Percentiles rank a stretch among this genome's conserved stretches.
Evolutionary conservation across 352 stramenopile species (phyloP).

Genomic region (Globisporangium cylindrosporum): DNA sequence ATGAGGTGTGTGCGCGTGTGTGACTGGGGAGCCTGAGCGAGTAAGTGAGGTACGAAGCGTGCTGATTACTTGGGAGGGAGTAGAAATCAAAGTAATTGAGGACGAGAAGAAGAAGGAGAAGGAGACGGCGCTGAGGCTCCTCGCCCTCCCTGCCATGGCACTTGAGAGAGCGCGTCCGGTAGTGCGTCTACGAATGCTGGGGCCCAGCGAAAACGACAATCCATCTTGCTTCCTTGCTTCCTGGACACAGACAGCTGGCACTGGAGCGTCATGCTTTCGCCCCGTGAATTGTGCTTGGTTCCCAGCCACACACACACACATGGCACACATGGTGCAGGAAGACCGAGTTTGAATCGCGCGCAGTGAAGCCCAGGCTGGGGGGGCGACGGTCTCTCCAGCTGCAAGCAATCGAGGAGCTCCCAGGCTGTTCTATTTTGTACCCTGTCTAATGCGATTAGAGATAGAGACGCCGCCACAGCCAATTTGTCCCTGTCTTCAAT

Average conservation of each 20-base stretch:
- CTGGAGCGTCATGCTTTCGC: background rate
- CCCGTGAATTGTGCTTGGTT: background rate
- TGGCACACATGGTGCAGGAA: background rate
- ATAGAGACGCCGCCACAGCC: background rate
- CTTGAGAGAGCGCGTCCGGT: too few relatives aligned
- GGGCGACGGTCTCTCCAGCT: background rate
- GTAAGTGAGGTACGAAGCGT: background rate
- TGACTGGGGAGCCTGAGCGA: background rate
- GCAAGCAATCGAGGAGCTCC: slow-evolving; percentile 7
- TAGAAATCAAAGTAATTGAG: slow-evolving; percentile 6
- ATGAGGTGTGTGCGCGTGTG: background rate
- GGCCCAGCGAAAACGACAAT: background rate
- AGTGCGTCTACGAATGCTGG: background rate
- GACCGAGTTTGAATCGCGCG: background rate
- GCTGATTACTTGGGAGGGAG: slow-evolving; percentile 1
- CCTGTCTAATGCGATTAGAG: background rate
- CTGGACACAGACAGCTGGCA: background rate
- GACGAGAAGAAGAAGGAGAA: background rate
- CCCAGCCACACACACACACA: background rate
- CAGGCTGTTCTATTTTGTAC: background rate
- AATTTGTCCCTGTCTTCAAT: background rate
- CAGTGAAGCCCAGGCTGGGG: too few relatives aligned
- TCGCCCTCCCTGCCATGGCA: background rate
- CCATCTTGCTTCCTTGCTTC: background rate
- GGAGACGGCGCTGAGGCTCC: background rate